Conservation (phyloP, 495 filamentous ascomycete species). For the Cetradonia linearis region DNA sequence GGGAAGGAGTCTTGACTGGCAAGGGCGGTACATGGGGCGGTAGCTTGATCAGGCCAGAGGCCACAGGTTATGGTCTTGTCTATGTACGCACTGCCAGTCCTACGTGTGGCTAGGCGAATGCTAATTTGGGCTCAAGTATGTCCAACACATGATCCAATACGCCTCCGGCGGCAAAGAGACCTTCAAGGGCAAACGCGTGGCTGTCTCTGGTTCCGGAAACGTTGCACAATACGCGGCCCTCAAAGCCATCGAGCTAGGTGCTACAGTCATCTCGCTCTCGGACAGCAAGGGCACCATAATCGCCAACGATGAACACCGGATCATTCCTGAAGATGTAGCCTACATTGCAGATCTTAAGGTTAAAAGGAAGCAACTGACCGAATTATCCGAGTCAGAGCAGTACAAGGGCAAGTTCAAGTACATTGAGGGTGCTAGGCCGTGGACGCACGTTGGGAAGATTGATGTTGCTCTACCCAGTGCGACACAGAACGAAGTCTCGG, state of each 20-base stretch:
- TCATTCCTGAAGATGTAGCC: conserved; percentile 69
- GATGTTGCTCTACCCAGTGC: conserved; percentile 88
- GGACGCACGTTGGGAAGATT: conserved; percentile 77
- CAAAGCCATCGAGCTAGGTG: conserved; percentile 93
- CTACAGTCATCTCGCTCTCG: conserved; percentile 84
- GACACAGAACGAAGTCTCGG: conserved; percentile 93
- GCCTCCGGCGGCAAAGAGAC: conserved; percentile 68
- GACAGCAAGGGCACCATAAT: conserved; percentile 82
- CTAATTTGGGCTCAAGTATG: conserved; percentile 44
- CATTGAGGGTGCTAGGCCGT: conserved; percentile 79
- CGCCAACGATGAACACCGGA: conserved; percentile 49
- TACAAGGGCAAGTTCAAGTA: conserved; percentile 68
- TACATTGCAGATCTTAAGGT: conserved; percentile 78
- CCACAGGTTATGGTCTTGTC: conserved; percentile 92
- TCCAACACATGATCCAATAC: conserved; percentile 90
- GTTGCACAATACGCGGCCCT: conserved; percentile 97
- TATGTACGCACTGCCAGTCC: conserved; percentile 43
- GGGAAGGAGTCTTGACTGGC: conserved; percentile 91
- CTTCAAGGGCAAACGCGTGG: conserved; percentile 86
- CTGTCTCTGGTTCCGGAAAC: conserved; percentile 95
- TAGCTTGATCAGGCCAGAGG: conserved; percentile 89
- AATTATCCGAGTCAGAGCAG: conserved; percentile 42
- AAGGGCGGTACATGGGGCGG: conserved; percentile 93
- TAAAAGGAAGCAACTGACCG: conserved; percentile 68
- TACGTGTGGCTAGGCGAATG: not conserved